Base-by-base conservation (phyloP, 2,329 filamentous ascomycete species). In the Claviceps arundinis region DNA sequence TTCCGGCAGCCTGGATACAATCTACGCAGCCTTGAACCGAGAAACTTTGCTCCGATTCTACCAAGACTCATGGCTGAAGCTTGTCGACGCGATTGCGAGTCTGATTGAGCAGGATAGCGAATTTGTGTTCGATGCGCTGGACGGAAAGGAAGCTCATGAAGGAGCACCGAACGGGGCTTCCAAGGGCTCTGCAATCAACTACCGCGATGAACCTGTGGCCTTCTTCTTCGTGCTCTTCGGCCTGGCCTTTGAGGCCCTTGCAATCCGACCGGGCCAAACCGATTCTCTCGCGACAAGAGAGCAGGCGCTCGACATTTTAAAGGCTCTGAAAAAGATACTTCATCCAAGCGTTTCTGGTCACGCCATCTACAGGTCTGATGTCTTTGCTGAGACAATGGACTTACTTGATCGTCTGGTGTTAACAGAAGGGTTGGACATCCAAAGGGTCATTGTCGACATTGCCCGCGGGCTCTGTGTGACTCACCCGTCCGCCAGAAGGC, bases 151-250 rank as follows among this genome's bases (percentile, higher is more conserved):
- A 60, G 70, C 70, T 0, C 71, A 74, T 9, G 75, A 70, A 22
- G 66, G 71, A 4, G 67, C 68, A 9, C 61, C 67, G 26, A 77
- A 75, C 54, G 74, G 73, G 2, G 71, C 77, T 44, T 71, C 73
- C 16, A 87, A 85, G 64, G 78, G 76, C 3, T 76, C 83, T 48
- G 87, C 91, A 58, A 97, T 98, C 70, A 97, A 97, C 67, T 98
- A 98, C 65, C 87, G 93, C 47, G 91, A 97, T 62, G 93, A 98
- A 65, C 93, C 93, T 0, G 89, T 97, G 1, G 93, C 93, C 0
- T 98, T 98, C 75, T 98, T 98, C 73, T 98, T 98, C 62, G 91
- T 98, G 14, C 77, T 98, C 0, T 98, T 97, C 60, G 93, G 93
- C 11, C 84, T 98, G 53, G 89, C 91, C 0, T 97, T 98, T 59